These are phyloP conservation scores for Sporothrix phasma DNA, from an alignment of 2,329 filamentous ascomycete genomes.

Conservation along the genomic window DNA sequence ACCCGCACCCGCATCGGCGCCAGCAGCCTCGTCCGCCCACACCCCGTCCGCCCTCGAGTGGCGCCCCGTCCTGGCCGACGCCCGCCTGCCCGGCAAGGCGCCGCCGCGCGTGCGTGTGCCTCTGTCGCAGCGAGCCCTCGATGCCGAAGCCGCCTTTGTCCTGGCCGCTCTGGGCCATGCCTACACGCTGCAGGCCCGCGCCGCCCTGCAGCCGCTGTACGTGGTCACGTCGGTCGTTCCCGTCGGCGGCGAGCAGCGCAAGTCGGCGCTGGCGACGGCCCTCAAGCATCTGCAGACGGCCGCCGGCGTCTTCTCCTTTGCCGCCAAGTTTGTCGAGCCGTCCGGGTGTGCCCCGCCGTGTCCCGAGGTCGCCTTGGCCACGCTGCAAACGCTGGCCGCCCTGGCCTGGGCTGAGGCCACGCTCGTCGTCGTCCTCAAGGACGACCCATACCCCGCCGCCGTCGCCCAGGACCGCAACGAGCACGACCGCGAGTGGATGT, in stretches of 20 bases:
- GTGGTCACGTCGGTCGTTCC: slow-evolving; percentile 51
- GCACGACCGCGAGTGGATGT: slow-evolving; percentile 93
- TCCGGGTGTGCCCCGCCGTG: slow-evolving; percentile 30
- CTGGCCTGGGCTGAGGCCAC: slow-evolving; percentile 82
- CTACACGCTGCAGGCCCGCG: slow-evolving; percentile 61
- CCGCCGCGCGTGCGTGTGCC: slow-evolving; percentile 56
- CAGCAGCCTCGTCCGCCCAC: neutral
- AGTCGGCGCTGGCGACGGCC: slow-evolving; percentile 58
- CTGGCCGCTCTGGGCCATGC: slow-evolving; percentile 68
- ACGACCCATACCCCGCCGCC: slow-evolving; percentile 81
- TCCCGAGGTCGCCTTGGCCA: slow-evolving; percentile 42
- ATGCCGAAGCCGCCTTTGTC: slow-evolving; percentile 74
- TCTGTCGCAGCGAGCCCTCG: slow-evolving; percentile 37
- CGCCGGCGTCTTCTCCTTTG: slow-evolving; percentile 52
- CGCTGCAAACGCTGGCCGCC: slow-evolving; percentile 46
- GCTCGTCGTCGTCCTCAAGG: slow-evolving; percentile 79
- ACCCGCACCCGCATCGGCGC: neutral
- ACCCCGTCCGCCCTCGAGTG: slow-evolving; percentile 61
- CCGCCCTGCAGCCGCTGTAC: slow-evolving; percentile 64
- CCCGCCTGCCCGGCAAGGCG: slow-evolving; percentile 47
- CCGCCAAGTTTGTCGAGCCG: neutral
- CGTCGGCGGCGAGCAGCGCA: slow-evolving; percentile 55
- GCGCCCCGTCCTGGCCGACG: slow-evolving; percentile 66
- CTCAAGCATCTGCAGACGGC: slow-evolving; percentile 71
- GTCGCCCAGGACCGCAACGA: slow-evolving; percentile 75